Evolutionary conservation across 2,329 filamentous ascomycete species (phyloP).

Genomic region (Aspergillus awamori): DNA sequence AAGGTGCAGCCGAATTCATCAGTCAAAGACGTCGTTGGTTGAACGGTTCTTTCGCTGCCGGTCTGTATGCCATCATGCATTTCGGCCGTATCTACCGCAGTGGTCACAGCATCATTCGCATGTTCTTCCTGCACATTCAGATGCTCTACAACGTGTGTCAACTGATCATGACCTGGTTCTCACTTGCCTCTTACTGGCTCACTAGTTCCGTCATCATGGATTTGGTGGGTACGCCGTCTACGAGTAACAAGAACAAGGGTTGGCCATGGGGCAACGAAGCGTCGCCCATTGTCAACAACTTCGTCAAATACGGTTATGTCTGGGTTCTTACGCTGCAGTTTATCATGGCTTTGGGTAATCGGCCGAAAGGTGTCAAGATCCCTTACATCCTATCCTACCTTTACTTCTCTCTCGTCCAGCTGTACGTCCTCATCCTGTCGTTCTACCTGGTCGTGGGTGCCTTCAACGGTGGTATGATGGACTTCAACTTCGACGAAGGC

Average conservation of each 20-base stretch:
- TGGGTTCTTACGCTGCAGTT: constrained; percentile 92
- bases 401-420: constrained; percentile 83
- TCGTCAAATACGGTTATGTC: constrained; percentile 89
- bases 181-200: constrained; percentile 85
- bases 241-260: constrained; percentile 59
- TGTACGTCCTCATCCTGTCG: constrained; percentile 86
- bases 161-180: constrained; percentile 89
- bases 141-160: constrained; percentile 92
- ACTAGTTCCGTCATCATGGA: constrained; percentile 98
- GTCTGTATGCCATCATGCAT: constrained; percentile 96
- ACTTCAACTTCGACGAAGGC: constrained; percentile 67
- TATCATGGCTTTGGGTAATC: constrained; percentile 92
- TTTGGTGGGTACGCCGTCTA: constrained; percentile 75
- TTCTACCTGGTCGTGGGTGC: constrained; percentile 86
- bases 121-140: constrained; percentile 98
- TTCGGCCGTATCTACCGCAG: constrained; percentile 99
- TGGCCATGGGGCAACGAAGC: constrained; percentile 90
- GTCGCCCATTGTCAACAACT: constrained; percentile 86
- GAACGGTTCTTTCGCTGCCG: constrained; percentile 97
- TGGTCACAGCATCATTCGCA: constrained; percentile 94
- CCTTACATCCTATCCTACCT: constrained; percentile 89
- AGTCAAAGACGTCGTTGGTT: constrained; percentile 97
- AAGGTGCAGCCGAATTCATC: constrained; percentile 96
- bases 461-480: constrained; percentile 62
- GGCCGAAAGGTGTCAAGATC: constrained; percentile 89